Percentiles rank a stretch among this genome's conserved stretches.
Conservation (phyloP, 805 yeast genomes). For the Kluyveromyces wickerhamii region DNA sequence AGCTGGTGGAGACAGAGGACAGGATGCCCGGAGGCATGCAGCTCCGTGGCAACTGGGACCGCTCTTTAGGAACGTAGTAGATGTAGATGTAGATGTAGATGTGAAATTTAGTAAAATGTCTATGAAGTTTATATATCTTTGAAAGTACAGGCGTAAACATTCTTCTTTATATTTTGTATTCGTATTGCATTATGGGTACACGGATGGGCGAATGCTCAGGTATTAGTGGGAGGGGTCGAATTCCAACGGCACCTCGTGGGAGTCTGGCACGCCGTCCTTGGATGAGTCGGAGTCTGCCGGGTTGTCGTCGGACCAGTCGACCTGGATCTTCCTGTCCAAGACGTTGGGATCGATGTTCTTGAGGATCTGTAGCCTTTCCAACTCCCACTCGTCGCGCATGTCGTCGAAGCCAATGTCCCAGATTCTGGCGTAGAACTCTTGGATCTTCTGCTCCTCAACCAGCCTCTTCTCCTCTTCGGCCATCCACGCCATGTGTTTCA, state of each 20-base stretch:
- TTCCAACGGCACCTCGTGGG: conserved; percentile 20
- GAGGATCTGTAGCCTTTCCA: conserved; percentile 61
- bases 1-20: too few species aligned
- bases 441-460: conserved; percentile 53
- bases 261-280: conserved; percentile 9
- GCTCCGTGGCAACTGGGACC: too few species aligned
- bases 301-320: conserved; percentile 66
- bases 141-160: too few species aligned
- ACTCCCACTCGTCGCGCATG: conserved; percentile 63
- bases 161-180: too few species aligned
- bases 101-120: too few species aligned
- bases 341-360: conserved; percentile 62
- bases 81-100: too few species aligned
- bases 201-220: not conserved
- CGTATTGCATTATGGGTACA: too few species aligned
- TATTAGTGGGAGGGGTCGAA: conserved; percentile 15
- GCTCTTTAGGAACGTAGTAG: too few species aligned
- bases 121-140: too few species aligned
- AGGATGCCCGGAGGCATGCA: too few species aligned
- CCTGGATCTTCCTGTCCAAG: conserved; percentile 40
- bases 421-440: conserved; percentile 57
- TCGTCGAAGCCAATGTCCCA: conserved; percentile 77
- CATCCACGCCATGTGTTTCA: conserved; percentile 83
- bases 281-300: conserved; percentile 13
- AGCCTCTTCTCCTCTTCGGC: conserved; percentile 68